Conservation (phyloP, 2,329 filamentous ascomycete genomes). For the Pseudopyricularia cyperi region DNA sequence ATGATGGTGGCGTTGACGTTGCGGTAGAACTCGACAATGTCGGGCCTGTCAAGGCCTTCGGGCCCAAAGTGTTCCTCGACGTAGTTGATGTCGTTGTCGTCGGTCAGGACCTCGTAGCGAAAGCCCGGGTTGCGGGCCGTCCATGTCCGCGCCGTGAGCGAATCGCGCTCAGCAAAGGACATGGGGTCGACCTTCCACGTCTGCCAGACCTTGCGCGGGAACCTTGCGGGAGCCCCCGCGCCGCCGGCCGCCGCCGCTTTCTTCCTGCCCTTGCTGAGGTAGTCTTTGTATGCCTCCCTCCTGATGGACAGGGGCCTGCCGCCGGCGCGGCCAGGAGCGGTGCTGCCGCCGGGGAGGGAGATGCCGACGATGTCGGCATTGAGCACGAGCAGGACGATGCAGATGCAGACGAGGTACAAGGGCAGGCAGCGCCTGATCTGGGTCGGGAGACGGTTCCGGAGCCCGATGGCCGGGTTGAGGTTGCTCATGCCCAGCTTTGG, state of each 20-base stretch:
- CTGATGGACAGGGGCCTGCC: neutral
- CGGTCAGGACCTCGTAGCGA: slow-evolving; percentile 57
- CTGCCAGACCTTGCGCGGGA: slow-evolving; percentile 63
- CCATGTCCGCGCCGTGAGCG: slow-evolving; percentile 50
- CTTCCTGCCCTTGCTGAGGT: neutral
- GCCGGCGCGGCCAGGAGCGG: neutral
- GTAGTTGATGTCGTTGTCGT: slow-evolving; percentile 53
- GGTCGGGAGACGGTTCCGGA: slow-evolving; percentile 15
- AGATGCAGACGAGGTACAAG: slow-evolving; percentile 28
- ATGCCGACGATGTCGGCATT: slow-evolving; percentile 26
- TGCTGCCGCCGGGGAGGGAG: slow-evolving; percentile 3
- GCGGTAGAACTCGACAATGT: slow-evolving; percentile 49
- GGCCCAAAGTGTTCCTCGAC: slow-evolving; percentile 56
- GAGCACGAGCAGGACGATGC: slow-evolving; percentile 31
- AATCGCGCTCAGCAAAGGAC: slow-evolving; percentile 51
- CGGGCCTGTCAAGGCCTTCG: slow-evolving; percentile 50
- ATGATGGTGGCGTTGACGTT: slow-evolving; percentile 50
- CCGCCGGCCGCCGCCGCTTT: neutral
- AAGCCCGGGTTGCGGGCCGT: slow-evolving; percentile 50
- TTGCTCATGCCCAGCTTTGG: neutral
- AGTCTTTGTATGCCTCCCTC: slow-evolving; percentile 2
- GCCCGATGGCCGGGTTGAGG: slow-evolving; percentile 5
- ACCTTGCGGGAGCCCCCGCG: slow-evolving; percentile 16
- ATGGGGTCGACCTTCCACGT: slow-evolving; percentile 62
- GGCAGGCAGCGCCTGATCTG: slow-evolving; percentile 30